phyloP scores from a whole-genome alignment of 2,329 filamentous ascomycete species.

The Trichoderma semiorbis region DNA sequence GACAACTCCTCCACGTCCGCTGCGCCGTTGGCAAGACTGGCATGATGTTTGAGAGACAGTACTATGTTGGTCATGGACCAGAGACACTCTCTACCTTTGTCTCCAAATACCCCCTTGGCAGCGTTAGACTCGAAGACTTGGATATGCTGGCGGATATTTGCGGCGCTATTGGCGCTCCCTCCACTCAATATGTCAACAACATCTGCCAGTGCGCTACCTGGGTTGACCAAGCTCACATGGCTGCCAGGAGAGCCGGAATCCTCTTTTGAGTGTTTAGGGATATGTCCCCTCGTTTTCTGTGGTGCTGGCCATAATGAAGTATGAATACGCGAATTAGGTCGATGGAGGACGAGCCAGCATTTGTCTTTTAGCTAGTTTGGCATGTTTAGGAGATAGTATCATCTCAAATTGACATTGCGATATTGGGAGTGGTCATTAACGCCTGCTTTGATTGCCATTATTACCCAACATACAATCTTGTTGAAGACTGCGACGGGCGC shows the following conservation, averaged over 20 bases:
- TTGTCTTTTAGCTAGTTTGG: background rate
- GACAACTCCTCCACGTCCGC: constrained; percentile 8
- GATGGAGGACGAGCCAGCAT: background rate
- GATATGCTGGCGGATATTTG: background rate
- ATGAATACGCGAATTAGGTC: background rate
- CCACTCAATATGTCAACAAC: background rate
- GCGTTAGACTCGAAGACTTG: background rate
- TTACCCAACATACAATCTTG: background rate
- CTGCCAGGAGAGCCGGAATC: background rate
- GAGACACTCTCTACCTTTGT: constrained; percentile 2
- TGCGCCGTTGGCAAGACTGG: background rate
- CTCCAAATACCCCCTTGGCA: background rate
- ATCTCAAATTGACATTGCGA: background rate
- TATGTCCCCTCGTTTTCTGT: background rate
- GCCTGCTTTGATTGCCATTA: background rate
- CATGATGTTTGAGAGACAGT: constrained; percentile 11
- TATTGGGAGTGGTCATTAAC: background rate
- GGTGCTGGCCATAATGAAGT: background rate
- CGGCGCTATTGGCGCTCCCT: background rate
- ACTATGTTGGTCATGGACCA: background rate
- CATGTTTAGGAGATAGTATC: background rate
- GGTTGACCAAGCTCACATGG: background rate
- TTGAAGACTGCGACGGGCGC: background rate
- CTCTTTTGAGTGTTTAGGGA: background rate
- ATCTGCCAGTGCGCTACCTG: background rate